phyloP scores from a whole-genome alignment of 352 stramenopile species.

The Ophiocytium majus region DNA sequence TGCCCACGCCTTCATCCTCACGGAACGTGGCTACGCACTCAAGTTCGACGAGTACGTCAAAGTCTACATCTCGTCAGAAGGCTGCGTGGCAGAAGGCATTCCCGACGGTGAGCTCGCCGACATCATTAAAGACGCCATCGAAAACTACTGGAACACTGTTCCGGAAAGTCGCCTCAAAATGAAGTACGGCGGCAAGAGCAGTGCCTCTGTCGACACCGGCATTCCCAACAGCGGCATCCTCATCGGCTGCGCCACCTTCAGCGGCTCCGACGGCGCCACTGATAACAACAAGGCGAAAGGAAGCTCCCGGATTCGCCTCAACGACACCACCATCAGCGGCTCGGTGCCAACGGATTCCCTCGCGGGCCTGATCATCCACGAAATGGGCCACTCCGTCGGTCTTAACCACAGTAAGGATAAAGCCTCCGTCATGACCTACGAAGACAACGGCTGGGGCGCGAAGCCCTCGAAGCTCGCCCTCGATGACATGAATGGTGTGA shows the following conservation, averaged over 20 bases:
- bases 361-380: not conserved
- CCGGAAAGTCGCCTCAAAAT: not conserved
- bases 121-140: not conserved
- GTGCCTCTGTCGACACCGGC: not conserved
- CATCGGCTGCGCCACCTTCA: not conserved
- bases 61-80: not conserved
- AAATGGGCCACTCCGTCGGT: not conserved
- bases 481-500: not conserved
- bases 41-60: not conserved
- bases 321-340: conserved; percentile 9
- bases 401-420: conserved; percentile 12
- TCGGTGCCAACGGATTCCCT: too few relatives aligned
- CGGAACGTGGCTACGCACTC: not conserved
- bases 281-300: not conserved
- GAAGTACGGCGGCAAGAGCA: not conserved
- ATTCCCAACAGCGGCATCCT: not conserved
- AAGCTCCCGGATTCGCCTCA: not conserved
- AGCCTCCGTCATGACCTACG: conserved; percentile 15
- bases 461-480: not conserved
- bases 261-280: not conserved
- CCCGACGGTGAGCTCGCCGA: not conserved
- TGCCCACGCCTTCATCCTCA: not conserved
- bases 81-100: not conserved
- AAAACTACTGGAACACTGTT: not conserved
- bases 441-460: conserved; percentile 11